A percentile compares a stretch with the other conserved stretches of the same genome.
These are phyloP conservation scores for Cladosporium sp. DNA, from an alignment of 2,329 filamentous ascomycete genomes.

Conservation along the genomic window DNA sequence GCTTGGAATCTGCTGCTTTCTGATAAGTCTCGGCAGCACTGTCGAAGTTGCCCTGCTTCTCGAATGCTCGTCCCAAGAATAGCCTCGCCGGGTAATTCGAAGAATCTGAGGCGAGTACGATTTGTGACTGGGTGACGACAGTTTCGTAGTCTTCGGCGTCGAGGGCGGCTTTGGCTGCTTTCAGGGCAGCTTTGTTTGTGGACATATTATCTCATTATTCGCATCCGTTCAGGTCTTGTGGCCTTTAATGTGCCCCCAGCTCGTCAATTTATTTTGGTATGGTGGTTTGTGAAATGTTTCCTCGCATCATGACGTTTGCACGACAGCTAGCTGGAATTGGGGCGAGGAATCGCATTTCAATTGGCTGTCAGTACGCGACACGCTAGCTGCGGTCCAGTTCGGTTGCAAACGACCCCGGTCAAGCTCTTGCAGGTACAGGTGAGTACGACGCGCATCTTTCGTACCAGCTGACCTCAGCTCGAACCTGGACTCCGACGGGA, in stretches of 20 bases:
- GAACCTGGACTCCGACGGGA: not conserved
- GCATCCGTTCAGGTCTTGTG: not conserved
- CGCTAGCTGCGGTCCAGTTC: not conserved
- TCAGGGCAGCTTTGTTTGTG: constrained; percentile 70
- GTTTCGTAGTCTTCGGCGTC: constrained; percentile 78
- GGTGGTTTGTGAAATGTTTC: constrained; percentile 4
- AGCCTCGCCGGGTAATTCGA: constrained; percentile 83
- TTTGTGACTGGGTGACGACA: constrained; percentile 68
- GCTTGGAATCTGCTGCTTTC: constrained; percentile 70
- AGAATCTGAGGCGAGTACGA: constrained; percentile 70
- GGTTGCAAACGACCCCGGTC: not conserved
- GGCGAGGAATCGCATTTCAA: not conserved
- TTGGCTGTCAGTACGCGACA: not conserved
- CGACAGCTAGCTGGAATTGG: constrained; percentile 3
- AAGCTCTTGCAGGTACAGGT: not conserved
- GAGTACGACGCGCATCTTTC: not conserved
- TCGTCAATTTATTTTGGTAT: not conserved
- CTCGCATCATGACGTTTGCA: constrained; percentile 14
- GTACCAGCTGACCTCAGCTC: not conserved
- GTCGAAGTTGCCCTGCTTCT: constrained; percentile 71
- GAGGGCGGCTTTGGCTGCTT: constrained; percentile 76
- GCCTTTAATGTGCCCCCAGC: not conserved
- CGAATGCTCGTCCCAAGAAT: constrained; percentile 83
- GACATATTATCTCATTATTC: constrained; percentile 39
- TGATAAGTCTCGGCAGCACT: constrained; percentile 78